Base-by-base conservation (phyloP, 164 flowering plant genomes). In the Berberis vulgaris region DNA sequence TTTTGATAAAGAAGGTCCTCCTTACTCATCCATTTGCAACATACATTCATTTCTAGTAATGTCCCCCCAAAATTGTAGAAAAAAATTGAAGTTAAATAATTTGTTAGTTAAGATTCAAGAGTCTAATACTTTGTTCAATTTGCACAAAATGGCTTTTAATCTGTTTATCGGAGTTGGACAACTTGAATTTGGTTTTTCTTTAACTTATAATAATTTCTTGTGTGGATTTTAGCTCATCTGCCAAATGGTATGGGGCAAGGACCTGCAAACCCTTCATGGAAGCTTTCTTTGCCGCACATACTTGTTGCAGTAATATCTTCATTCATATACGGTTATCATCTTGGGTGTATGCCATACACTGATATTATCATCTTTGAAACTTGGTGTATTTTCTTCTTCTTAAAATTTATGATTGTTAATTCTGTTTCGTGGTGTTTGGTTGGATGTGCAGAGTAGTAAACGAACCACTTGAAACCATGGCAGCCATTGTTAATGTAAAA, bases 321-420 rank as follows among this genome's bases (percentile, higher is more conserved):
- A 4, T 86, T 89, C 79, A 77, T 93, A 57, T 93, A 83, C 69
- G 98, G 98, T 63, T 89, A 88, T 73, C 98, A 93, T 78, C 78
- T 86, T 41, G 97, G 96, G 97, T 93, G 50, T 65, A 86, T 79
- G 67, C 58, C n/a, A 1, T 26, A 26, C 26, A 26, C 26, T 0
- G 0, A 26, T 26, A 26, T 26, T 26, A 26, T 26, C 26, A 26
- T 26, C 26, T 26, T 26, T 26, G 26, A 26, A 26, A 26, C 26
- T 26, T 26, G 26, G 26, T 26, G 26, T 26, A 26, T 26, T 26
- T 26, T 26, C 26, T 26, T 26, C 26, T 26, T 26, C 26, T 26
- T 26, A 26, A 26, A 26, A 26, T 26, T 26, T 26, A 26, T 26
- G 26, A 26, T 26, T 26, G 26, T 26, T 26, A 26, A 26, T 26